Percentiles rank a stretch among this genome's conserved stretches.
phyloP scores from a whole-genome alignment of 495 filamentous ascomycete genomes.

The Tetracladium setigerum region DNA sequence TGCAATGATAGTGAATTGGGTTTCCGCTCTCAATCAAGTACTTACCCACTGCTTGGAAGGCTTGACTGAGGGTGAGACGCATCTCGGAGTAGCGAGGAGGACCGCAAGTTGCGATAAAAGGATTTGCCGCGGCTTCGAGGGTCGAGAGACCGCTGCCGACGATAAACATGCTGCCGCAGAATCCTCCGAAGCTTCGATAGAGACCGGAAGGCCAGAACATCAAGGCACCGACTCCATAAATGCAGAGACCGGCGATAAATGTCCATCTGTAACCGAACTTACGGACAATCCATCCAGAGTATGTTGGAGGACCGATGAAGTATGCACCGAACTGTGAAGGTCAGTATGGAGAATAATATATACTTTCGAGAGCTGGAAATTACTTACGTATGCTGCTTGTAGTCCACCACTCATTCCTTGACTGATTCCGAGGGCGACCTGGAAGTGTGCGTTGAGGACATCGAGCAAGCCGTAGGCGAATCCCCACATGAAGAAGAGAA shows the following conservation, averaged over 20 bases:
- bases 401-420: conserved; percentile 35
- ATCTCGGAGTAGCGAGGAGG: conserved; percentile 61
- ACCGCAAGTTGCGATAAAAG: conserved; percentile 47
- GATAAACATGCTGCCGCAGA: conserved; percentile 62
- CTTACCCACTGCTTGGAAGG: conserved; percentile 66
- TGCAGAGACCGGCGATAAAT: conserved; percentile 50
- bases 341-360: neutral
- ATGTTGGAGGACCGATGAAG: conserved; percentile 42
- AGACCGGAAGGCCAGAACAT: conserved; percentile 53
- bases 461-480: conserved; percentile 44
- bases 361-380: conserved; percentile 17
- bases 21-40: too few relatives aligned
- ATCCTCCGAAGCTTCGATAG: conserved; percentile 48
- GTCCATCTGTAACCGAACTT: conserved; percentile 54
- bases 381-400: conserved; percentile 34
- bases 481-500: conserved; percentile 34
- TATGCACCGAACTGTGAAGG: conserved; percentile 33
- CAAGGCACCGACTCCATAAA: conserved; percentile 51
- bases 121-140: conserved; percentile 68
- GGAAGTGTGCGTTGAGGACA: conserved; percentile 48
- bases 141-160: conserved; percentile 62
- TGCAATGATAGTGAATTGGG: too few relatives aligned
- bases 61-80: conserved; percentile 60
- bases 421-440: conserved; percentile 38
- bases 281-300: conserved; percentile 55